These are phyloP conservation scores for Spizellomyces punctatus DNA, from an alignment of 192 early-diverging fungal species.

Conservation along the genomic window DNA sequence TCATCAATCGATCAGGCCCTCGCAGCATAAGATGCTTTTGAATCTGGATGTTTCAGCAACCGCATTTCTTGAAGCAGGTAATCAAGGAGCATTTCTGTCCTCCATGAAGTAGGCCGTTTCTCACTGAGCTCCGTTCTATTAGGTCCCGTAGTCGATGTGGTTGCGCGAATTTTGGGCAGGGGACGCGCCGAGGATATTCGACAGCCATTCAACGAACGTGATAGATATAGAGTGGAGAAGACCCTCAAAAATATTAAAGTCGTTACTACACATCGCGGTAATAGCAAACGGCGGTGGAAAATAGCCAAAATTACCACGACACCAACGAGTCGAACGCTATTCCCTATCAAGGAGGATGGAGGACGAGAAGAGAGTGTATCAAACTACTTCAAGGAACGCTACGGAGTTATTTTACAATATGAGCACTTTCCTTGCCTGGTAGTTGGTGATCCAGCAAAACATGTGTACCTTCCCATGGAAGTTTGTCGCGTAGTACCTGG, in stretches of 20 bases:
- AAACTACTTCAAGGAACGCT: conserved; percentile 75
- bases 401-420: conserved; percentile 68
- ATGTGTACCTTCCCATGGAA: conserved; percentile 87
- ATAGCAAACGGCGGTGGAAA: conserved; percentile 70
- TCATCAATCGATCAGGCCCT: conserved; percentile 85
- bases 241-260: conserved; percentile 52
- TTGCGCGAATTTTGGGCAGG: conserved; percentile 63
- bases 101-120: not conserved
- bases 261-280: conserved; percentile 54
- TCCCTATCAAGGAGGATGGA: conserved; percentile 53
- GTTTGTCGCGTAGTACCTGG: conserved; percentile 81
- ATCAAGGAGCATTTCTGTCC: not conserved
- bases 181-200: conserved; percentile 52
- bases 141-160: conserved; percentile 69
- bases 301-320: conserved; percentile 69
- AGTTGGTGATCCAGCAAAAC: conserved; percentile 66
- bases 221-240: conserved; percentile 49
- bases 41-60: conserved; percentile 66
- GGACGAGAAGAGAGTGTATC: conserved; percentile 65
- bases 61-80: conserved; percentile 58
- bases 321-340: conserved; percentile 69
- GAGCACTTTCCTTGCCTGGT: conserved; percentile 78
- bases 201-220: conserved; percentile 47
- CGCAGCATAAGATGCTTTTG: conserved; percentile 60
- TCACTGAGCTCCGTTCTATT: not conserved